Percentiles rank a stretch among this genome's conserved stretches.
These are phyloP conservation scores for Begonia peltatifolia DNA, from an alignment of 306 rosid species.

Conservation along the genomic window DNA sequence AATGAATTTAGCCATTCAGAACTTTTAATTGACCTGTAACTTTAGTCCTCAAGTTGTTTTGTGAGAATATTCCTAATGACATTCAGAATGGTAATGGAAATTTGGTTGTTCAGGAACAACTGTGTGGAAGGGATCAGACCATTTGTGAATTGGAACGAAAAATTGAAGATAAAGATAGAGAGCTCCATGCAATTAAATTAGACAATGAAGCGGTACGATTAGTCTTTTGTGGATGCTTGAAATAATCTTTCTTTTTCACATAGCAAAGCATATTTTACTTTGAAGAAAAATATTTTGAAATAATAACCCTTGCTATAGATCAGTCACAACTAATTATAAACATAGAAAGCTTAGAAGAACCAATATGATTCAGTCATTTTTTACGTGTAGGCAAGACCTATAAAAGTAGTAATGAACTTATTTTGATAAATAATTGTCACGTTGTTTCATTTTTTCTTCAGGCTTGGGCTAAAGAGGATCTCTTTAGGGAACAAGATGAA, in stretches of 20 bases:
- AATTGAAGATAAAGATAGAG: conserved; percentile 83
- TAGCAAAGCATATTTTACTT: background rate
- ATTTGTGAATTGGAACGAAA: conserved; percentile 70
- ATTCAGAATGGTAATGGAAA: too few relatives aligned
- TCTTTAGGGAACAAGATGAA: conserved; percentile 75
- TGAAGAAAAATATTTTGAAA: background rate
- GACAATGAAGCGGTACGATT: conserved; percentile 87
- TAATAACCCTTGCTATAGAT: too few relatives aligned
- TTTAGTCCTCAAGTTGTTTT: too few relatives aligned
- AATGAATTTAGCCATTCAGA: too few relatives aligned
- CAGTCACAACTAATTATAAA: too few relatives aligned
- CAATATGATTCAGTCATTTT: too few relatives aligned
- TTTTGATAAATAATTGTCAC: background rate
- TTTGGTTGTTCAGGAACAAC: conserved; percentile 60
- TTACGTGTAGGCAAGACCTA: too few relatives aligned
- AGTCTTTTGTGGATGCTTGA: conserved; percentile 10
- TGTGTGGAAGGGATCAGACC: conserved; percentile 56
- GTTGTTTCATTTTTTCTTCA: conserved; percentile 13
- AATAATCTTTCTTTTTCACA: background rate
- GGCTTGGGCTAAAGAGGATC: conserved; percentile 98
- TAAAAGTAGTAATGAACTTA: too few relatives aligned
- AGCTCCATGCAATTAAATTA: conserved; percentile 62
- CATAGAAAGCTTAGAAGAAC: too few relatives aligned
- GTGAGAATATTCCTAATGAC: too few relatives aligned
- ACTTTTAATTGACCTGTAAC: too few relatives aligned